Conservation (phyloP, 2,329 filamentous ascomycete genomes). For the Penicillium sp. region DNA sequence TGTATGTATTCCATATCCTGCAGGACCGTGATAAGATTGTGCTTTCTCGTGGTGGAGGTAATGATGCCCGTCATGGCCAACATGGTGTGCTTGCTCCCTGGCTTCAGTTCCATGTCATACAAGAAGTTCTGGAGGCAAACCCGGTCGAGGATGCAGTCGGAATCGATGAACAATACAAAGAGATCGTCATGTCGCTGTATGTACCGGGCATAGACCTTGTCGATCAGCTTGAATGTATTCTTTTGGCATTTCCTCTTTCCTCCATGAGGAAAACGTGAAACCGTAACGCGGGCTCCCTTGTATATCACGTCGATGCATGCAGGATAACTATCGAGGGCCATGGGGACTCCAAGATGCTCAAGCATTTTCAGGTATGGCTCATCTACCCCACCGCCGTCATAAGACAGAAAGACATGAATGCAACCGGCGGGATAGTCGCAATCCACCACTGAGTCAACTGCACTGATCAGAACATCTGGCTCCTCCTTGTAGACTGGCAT, state of each 20-base stretch:
- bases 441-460: slow-evolving; percentile 84
- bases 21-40: slow-evolving; percentile 82
- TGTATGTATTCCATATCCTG: slow-evolving; percentile 99
- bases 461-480: slow-evolving; percentile 74
- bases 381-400: slow-evolving; percentile 84
- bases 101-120: slow-evolving; percentile 97
- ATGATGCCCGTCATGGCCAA: slow-evolving; percentile 97
- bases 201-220: slow-evolving; percentile 85
- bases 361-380: slow-evolving; percentile 85
- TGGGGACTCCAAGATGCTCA: slow-evolving; percentile 73
- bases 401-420: slow-evolving; percentile 91
- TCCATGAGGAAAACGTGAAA: slow-evolving; percentile 87
- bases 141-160: slow-evolving; percentile 87
- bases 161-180: slow-evolving; percentile 95
- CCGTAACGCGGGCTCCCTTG: slow-evolving; percentile 73
- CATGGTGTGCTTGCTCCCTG: slow-evolving; percentile 86
- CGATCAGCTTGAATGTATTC: slow-evolving; percentile 84
- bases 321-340: slow-evolving; percentile 68
- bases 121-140: slow-evolving; percentile 96
- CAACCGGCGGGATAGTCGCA: slow-evolving; percentile 90
- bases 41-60: slow-evolving; percentile 83
- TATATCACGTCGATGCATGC: slow-evolving; percentile 87
- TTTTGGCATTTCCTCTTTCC: slow-evolving; percentile 95
- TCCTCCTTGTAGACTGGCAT: slow-evolving; percentile 97
- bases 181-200: slow-evolving; percentile 82